These are phyloP conservation scores for Leishmania amazonensis DNA, from an alignment of 208 protist genomes.

Conservation along the genomic window DNA sequence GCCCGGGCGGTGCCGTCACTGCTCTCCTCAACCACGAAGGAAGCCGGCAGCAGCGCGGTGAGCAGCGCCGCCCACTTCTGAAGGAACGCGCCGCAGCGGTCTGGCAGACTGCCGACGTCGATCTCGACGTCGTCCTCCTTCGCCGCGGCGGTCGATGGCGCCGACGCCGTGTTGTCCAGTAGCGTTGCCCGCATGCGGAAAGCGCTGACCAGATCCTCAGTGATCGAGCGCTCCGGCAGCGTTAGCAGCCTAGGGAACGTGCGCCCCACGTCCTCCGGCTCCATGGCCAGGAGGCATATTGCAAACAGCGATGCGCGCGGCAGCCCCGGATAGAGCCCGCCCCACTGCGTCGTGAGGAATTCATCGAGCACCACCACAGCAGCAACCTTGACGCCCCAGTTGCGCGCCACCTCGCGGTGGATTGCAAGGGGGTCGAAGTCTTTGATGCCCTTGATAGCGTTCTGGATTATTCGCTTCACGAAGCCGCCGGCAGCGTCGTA, in stretches of 20 bases:
- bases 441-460: constrained; percentile 55
- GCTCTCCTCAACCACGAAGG: constrained; percentile 14
- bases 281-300: constrained; percentile 69
- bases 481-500: constrained; percentile 75
- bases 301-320: constrained; percentile 70
- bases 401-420: constrained; percentile 73
- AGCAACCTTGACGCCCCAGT: constrained; percentile 82
- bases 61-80: constrained; percentile 37
- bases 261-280: constrained; percentile 77
- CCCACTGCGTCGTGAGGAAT: constrained; percentile 52
- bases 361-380: constrained; percentile 80
- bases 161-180: constrained; percentile 1
- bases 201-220: constrained; percentile 75
- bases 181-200: constrained; percentile 58
- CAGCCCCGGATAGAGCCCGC: constrained; percentile 63
- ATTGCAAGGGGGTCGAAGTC: constrained; percentile 53
- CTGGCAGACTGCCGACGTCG: constrained; percentile 6
- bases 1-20: neutral
- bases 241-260: constrained; percentile 45
- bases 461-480: constrained; percentile 75
- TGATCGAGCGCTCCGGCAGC: constrained; percentile 55
- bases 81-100: constrained; percentile 26
- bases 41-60: constrained; percentile 30
- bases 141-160: neutral
- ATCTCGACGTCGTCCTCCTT: neutral